Evolutionary conservation across 495 filamentous ascomycete genomes (phyloP), one percentile per base, ranked within the genome.

Genomic region (Diplogelasinospora grovesii): DNA sequence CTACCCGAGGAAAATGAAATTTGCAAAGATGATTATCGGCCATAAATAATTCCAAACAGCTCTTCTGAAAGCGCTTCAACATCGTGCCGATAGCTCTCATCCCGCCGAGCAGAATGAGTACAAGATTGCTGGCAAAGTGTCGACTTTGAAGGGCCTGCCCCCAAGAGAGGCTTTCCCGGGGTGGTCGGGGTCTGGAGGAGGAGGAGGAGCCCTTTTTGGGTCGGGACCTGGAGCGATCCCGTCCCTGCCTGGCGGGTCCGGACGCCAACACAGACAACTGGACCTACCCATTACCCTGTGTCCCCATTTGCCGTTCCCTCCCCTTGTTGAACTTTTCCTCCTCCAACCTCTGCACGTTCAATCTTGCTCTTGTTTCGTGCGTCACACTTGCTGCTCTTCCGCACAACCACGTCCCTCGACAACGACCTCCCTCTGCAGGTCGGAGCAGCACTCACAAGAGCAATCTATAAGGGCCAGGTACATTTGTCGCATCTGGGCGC

Each of bases 321-420:
- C 51, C 57, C 52, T 57, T 53, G 54, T 49, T 50, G 48, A 55
- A 54, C 48, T 52, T 50, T 60, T 53, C 57, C 49, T 50, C 51
- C 53, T 50, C 59, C 36, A 39, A 28, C 40, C 34, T 48, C 33
- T 27, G 23, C 15, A 10, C 31, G 16, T 22, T 16, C 20, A 10
- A 11, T 10, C 25, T 15, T 36, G 24, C 22, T 14, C 27, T 26
- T 27, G 23, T 34, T 24, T n/a, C n/a, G n/a, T n/a, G n/a, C n/a
- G n/a, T n/a, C n/a, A n/a, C n/a, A n/a, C n/a, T n/a, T n/a, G n/a
- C n/a, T n/a, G n/a, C n/a, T n/a, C n/a, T n/a, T n/a, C n/a, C n/a
- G n/a, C n/a, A n/a, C 31, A 46, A 18, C 26, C 22, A 9, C 25
- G 20, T 25, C 16, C 43, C 24, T 26, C 36, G n/a, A 24, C 15